Evolutionary conservation across 306 rosid species (phyloP), one percentile per base, ranked within the genome.

Genomic region (Vachellia pachyceras): DNA sequence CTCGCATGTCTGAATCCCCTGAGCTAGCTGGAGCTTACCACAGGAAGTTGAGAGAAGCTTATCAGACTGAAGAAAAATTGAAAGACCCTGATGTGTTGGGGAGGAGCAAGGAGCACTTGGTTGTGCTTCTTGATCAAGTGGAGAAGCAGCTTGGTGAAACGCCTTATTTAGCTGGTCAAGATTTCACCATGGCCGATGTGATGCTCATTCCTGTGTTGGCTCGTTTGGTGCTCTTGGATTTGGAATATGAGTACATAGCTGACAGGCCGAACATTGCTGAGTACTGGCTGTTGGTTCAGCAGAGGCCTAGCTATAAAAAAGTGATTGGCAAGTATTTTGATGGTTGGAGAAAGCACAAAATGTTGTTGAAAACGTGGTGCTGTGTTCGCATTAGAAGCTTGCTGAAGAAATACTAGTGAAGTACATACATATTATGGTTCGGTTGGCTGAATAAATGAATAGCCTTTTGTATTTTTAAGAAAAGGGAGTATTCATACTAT

Each of bases 301-400:
- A 91, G 86, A 93, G 99, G 82, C 97, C 92, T 73, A 93, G 99
- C 85, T 93, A 95, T 75, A 93, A 77, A 87, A 93, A 87, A 82
- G 98, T 90, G 83, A 90, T 93, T 82, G 98, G 92, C 69, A 95
- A 83, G 85, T 69, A 89, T 77, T 95, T 95, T 77, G 78, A 75
- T 73, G 98, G 99, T 50, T 95, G 98, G 98, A 92, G 90, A 87
- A 95, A 79, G 85, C 90, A 95, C 80, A 91, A 87, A 87, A 93
- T 94, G 25, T 82, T 91, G 37, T 35, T 87, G 23, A 91, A 90
- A 84, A 89, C 96, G 20, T 93, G 97, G 98, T 89, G 88, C 83
- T 84, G 83, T 78, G 89, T 95, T 88, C 96, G 85, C 13, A 25
- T 89, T 72, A 86, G 98, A 85, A 91, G 91, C 78, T 72, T 93